Evolutionary conservation across 352 stramenopile genomes (phyloP).

Genomic region (Globisporangium takayamanum): DNA sequence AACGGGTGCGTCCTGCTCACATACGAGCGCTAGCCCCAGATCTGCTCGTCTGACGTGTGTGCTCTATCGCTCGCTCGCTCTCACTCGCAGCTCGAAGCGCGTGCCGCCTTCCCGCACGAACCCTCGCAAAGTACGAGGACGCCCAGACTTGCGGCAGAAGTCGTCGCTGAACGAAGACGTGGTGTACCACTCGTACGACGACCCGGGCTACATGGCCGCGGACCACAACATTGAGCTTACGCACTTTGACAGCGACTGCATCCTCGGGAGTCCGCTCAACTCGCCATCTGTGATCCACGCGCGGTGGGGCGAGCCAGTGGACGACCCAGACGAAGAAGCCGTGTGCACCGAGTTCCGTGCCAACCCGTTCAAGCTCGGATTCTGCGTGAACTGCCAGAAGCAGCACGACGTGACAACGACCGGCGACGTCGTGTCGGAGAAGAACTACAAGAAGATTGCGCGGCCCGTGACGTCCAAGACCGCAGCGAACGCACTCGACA

Average conservation of each 20-base stretch:
- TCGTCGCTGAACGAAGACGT: conserved; percentile 22
- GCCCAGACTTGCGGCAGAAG: conserved; percentile 22
- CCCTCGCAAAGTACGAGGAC: conserved; percentile 17
- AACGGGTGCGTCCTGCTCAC: conserved; percentile 8
- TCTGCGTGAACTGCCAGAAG: conserved; percentile 88
- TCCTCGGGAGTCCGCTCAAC: conserved; percentile 67
- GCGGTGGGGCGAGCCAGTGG: conserved; percentile 76
- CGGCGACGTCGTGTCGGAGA: conserved; percentile 54
- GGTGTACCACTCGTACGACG: conserved; percentile 72
- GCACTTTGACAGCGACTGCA: conserved; percentile 72
- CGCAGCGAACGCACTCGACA: conserved; percentile 74
- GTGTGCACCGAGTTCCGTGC: conserved; percentile 74
- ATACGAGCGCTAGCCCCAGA: not conserved
- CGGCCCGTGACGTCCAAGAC: conserved; percentile 62
- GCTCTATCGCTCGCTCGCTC: not conserved
- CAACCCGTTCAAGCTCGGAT: conserved; percentile 83
- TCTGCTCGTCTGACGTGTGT: too few relatives aligned
- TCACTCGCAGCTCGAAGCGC: not conserved
- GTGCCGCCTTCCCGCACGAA: conserved; percentile 3
- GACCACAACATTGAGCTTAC: conserved; percentile 49
- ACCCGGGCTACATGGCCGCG: conserved; percentile 55
- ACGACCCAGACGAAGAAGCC: conserved; percentile 77
- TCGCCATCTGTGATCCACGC: conserved; percentile 80
- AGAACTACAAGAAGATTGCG: conserved; percentile 83
- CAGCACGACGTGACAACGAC: conserved; percentile 77